Evolutionary conservation across 2,329 filamentous ascomycete species (phyloP).

Genomic region (Sporothrix mexicana): DNA sequence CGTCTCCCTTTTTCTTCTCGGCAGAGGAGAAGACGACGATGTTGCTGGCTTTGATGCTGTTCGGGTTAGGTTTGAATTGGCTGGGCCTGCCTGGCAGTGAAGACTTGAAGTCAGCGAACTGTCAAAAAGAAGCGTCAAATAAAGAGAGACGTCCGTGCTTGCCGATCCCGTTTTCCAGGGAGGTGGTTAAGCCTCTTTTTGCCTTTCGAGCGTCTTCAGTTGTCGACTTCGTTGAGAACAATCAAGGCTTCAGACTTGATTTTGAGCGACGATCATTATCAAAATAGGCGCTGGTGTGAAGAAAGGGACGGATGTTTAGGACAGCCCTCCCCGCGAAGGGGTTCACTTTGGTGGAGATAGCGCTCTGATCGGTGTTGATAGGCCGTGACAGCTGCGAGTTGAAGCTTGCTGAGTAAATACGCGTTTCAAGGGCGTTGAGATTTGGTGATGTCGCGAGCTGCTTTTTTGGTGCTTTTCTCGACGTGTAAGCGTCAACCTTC

Average conservation of each 20-base stretch:
- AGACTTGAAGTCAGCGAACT: too few relatives aligned
- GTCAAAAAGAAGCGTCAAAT: not conserved
- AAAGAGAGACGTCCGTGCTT: slow-evolving; percentile 25
- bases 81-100: not conserved
- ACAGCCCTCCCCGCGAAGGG: slow-evolving; percentile 9
- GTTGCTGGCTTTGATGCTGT: too few relatives aligned
- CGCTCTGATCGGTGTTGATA: too few relatives aligned
- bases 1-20: not conserved
- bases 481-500: slow-evolving; percentile 7
- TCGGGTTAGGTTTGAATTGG: too few relatives aligned
- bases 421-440: slow-evolving; percentile 8
- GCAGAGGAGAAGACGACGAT: not conserved
- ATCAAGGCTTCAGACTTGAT: not conserved
- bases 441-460: not conserved
- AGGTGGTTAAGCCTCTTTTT: slow-evolving; percentile 3
- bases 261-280: slow-evolving; percentile 13
- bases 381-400: not conserved
- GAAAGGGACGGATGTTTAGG: slow-evolving; percentile 6
- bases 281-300: not conserved
- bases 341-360: not conserved
- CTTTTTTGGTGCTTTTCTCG: not conserved
- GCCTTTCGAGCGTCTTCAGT: not conserved
- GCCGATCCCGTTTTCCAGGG: slow-evolving; percentile 29
- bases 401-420: not conserved
- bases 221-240: not conserved